Evolutionary conservation across 208 protist genomes (phyloP).

Genomic region (Leishmania amazonensis): DNA sequence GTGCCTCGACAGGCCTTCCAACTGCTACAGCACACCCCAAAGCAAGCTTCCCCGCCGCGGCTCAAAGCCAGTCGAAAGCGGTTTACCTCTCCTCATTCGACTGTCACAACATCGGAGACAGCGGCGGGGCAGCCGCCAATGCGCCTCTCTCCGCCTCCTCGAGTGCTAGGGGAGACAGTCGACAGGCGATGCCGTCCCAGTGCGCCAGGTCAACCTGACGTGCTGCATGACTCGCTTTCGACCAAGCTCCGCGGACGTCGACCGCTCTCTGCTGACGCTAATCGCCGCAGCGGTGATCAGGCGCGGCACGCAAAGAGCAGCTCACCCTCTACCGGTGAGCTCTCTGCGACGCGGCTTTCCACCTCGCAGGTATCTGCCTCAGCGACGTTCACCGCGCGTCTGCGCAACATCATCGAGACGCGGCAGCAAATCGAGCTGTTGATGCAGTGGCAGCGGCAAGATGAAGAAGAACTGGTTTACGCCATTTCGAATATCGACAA

Average conservation of each 20-base stretch:
- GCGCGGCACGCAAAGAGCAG: not conserved
- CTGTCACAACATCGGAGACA: not conserved
- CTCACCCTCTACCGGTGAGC: not conserved
- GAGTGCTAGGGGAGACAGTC: not conserved
- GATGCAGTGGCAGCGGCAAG: constrained; percentile 29
- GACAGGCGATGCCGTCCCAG: not conserved
- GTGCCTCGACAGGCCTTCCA: constrained; percentile 18
- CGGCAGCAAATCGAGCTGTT: constrained; percentile 33
- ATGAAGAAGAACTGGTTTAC: constrained; percentile 25
- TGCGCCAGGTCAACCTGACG: not conserved
- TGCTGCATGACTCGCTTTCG: not conserved
- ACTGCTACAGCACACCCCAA: constrained; percentile 17
- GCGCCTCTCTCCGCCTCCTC: not conserved
- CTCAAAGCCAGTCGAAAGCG: constrained; percentile 33
- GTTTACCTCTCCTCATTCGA: constrained; percentile 28
- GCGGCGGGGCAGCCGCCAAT: not conserved
- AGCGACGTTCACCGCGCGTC: constrained; percentile 21
- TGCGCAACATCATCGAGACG: constrained; percentile 31
- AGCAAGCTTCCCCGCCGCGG: constrained; percentile 16
- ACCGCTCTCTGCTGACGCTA: not conserved
- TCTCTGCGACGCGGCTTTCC: constrained; percentile 14
- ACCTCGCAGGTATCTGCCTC: constrained; percentile 20
- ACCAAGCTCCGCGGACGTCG: constrained; percentile 6
- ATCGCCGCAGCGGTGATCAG: not conserved
- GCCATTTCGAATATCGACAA: constrained; percentile 13